These are phyloP conservation scores for Solanum ossicruentum DNA, from an alignment of 257 asterid genomes.

Conservation along the genomic window DNA sequence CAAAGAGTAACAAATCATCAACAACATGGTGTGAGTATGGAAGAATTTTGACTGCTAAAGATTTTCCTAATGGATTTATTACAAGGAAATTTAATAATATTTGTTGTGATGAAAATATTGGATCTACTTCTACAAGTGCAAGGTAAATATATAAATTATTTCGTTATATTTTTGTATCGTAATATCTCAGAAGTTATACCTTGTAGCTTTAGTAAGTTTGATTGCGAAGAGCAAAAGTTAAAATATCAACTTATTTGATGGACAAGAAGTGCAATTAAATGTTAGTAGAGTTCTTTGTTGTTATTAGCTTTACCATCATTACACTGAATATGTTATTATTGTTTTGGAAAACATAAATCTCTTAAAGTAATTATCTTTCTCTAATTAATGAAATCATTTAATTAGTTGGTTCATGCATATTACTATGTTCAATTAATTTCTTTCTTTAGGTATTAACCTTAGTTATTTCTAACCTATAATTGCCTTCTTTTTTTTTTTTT, in stretches of 20 bases:
- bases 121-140: conserved; percentile 36
- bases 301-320: not conserved
- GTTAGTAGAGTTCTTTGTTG: too few species aligned
- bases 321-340: not conserved
- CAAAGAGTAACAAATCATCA: conserved; percentile 11
- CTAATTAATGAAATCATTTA: not conserved
- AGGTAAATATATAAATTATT: conserved; percentile 16
- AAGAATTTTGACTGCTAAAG: conserved; percentile 78
- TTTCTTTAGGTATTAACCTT: not conserved
- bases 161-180: not conserved
- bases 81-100: conserved; percentile 21
- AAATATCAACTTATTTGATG: not conserved
- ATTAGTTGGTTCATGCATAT: not conserved
- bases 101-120: conserved; percentile 12
- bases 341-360: not conserved
- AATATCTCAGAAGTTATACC: not conserved
- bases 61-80: conserved; percentile 42
- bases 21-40: conserved; percentile 37
- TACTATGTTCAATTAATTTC: not conserved
- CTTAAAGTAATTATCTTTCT: not conserved
- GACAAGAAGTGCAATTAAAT: too few species aligned
- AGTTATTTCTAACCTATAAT: not conserved
- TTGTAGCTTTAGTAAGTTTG: too few species aligned
- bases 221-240: not conserved
- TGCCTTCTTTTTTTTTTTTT: not conserved